A percentile compares a stretch with the other conserved stretches of the same genome.
phyloP scores from a whole-genome alignment of 202 grass and related monocot species.

The Brachypodium distachyon region DNA sequence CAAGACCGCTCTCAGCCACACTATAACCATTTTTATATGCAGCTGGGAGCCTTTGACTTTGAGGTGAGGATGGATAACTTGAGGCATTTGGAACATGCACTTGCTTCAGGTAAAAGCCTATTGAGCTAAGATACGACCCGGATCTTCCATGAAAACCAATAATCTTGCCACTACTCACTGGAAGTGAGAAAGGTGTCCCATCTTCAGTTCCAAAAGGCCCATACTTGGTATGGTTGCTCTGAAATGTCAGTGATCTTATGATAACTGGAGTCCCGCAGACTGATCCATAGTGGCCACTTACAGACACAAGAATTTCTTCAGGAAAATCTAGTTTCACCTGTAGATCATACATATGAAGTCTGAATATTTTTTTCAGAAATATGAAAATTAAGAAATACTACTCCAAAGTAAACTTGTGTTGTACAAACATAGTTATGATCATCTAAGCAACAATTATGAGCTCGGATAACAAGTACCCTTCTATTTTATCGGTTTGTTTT shows the following conservation, averaged over 20 bases:
- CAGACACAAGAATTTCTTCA: conserved; percentile 44
- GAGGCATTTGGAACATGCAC: conserved; percentile 20
- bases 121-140: conserved; percentile 58
- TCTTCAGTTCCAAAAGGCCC: conserved; percentile 69
- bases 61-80: conserved; percentile 17
- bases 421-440: not conserved
- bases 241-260: conserved; percentile 70
- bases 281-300: conserved; percentile 61
- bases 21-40: conserved; percentile 11
- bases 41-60: conserved; percentile 14
- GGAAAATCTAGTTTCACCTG: conserved; percentile 68
- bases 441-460: not conserved
- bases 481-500: too few species aligned
- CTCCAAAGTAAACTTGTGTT: not conserved
- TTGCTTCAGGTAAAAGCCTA: conserved; percentile 72
- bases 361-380: not conserved
- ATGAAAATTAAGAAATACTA: not conserved
- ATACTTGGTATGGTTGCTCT: conserved; percentile 55
- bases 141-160: conserved; percentile 68
- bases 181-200: conserved; percentile 57
- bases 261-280: conserved; percentile 44
- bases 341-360: not conserved
- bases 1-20: not conserved
- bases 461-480: not conserved
- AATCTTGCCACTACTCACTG: conserved; percentile 48